A percentile compares a stretch with the other conserved stretches of the same genome.
These are phyloP conservation scores for Brassica juncea DNA, from an alignment of 345 rosid species.

Conservation along the genomic window DNA sequence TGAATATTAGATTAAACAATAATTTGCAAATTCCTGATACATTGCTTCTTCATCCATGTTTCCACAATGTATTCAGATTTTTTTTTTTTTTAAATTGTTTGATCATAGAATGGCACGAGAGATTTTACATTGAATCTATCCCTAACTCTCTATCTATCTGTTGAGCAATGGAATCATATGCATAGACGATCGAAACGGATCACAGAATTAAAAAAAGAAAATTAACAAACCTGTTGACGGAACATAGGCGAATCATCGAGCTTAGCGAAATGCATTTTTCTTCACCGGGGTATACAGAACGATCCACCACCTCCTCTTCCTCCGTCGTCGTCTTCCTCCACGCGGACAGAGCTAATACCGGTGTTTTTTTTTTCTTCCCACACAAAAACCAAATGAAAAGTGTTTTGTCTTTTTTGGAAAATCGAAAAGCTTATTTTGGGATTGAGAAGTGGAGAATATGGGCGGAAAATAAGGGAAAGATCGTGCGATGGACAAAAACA, in stretches of 20 bases:
- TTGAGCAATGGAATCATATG: not conserved
- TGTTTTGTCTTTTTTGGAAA: constrained; percentile 9
- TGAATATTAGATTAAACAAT: too few species aligned
- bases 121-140: not conserved
- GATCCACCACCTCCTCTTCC: constrained; percentile 14
- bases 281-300: not conserved
- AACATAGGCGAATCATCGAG: constrained; percentile 93
- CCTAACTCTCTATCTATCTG: not conserved
- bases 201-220: not conserved
- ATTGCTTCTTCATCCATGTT: too few species aligned
- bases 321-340: not conserved
- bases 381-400: not conserved
- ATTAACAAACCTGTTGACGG: constrained; percentile 63
- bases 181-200: constrained; percentile 8
- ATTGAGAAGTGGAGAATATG: constrained; percentile 36
- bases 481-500: constrained; percentile 32
- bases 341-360: constrained; percentile 27
- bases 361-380: not conserved
- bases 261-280: constrained; percentile 61
- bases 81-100: not conserved
- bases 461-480: constrained; percentile 35
- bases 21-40: too few species aligned
- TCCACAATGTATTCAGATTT: not conserved
- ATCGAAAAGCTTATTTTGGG: constrained; percentile 19
- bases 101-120: constrained; percentile 2